Conservation (phyloP, 495 filamentous ascomycete species). For the Podospora pseudocomata region DNA sequence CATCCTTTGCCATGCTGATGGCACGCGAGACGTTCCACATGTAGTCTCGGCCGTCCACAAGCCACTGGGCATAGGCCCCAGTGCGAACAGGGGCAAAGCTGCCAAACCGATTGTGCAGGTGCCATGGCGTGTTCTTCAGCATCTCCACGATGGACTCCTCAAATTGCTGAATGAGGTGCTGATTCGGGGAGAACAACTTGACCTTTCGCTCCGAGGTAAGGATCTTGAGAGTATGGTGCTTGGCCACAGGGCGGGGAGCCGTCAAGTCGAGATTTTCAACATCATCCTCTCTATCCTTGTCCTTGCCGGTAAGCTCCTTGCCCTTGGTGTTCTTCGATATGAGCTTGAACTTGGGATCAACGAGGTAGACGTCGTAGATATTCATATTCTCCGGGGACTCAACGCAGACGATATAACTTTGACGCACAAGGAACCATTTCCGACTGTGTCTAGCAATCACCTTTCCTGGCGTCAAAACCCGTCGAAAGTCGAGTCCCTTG, state of each 20-base stretch:
- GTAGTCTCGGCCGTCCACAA: conserved; percentile 94
- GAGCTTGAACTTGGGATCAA: conserved; percentile 79
- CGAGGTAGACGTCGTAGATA: conserved; percentile 96
- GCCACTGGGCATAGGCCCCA: conserved; percentile 88
- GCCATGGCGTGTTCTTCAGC: conserved; percentile 75
- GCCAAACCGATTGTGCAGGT: conserved; percentile 76
- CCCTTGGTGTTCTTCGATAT: conserved; percentile 70
- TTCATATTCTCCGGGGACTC: conserved; percentile 98
- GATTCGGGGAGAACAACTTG: conserved; percentile 87
- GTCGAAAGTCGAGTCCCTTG: conserved; percentile 85
- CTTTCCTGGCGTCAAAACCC: conserved; percentile 68
- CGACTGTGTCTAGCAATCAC: conserved; percentile 78
- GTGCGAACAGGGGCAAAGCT: conserved; percentile 90
- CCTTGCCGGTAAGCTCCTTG: conserved; percentile 59
- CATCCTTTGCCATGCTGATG: conserved; percentile 96
- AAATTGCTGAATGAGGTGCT: conserved; percentile 84
- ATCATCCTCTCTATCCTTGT: conserved; percentile 40
- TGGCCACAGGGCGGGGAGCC: conserved; percentile 53
- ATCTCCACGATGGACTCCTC: conserved; percentile 87
- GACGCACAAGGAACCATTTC: conserved; percentile 97
- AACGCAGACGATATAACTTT: conserved; percentile 96
- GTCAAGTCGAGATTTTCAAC: conserved; percentile 40
- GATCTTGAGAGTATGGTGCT: conserved; percentile 81
- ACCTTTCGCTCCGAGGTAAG: conserved; percentile 84
- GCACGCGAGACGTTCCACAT: conserved; percentile 99